These are phyloP conservation scores for Saururus chinensis DNA, from an alignment of 164 flowering plant species.

Conservation along the genomic window DNA sequence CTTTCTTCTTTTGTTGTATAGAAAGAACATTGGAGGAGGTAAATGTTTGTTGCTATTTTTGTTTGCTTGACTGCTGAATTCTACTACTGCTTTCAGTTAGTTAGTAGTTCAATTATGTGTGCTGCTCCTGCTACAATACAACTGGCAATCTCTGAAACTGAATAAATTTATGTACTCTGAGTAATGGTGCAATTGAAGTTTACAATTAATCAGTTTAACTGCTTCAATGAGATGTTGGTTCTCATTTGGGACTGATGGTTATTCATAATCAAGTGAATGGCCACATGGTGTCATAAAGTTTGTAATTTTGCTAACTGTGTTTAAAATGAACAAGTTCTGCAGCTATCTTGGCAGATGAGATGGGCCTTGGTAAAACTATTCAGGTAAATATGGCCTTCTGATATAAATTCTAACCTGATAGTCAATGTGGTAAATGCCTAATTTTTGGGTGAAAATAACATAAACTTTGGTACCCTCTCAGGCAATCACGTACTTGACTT, in stretches of 20 bases:
- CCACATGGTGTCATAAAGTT: too few relatives aligned
- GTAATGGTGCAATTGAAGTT: too few relatives aligned
- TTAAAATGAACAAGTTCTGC: constrained; percentile 13
- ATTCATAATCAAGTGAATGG: too few relatives aligned
- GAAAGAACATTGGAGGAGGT: constrained; percentile 92
- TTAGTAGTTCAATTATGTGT: too few relatives aligned
- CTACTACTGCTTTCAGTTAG: neutral
- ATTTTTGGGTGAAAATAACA: neutral
- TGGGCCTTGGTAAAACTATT: constrained; percentile 97
- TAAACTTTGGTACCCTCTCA: constrained; percentile 19
- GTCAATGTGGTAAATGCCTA: neutral
- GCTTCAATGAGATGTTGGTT: too few relatives aligned
- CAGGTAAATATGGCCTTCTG: constrained; percentile 41
- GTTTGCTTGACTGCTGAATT: neutral
- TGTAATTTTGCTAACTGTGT: too few relatives aligned
- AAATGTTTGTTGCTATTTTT: constrained; percentile 2
- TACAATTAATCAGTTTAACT: too few relatives aligned
- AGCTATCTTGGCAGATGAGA: constrained; percentile 99
- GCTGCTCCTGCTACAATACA: too few relatives aligned
- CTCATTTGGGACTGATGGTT: too few relatives aligned
- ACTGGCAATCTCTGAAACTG: too few relatives aligned
- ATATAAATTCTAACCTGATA: neutral
- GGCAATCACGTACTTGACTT: constrained; percentile 81
- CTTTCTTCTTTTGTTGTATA: constrained; percentile 76
- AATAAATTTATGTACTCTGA: too few relatives aligned